phyloP scores from a whole-genome alignment of 2,329 filamentous ascomycete genomes.

The Monilinia laxa region DNA sequence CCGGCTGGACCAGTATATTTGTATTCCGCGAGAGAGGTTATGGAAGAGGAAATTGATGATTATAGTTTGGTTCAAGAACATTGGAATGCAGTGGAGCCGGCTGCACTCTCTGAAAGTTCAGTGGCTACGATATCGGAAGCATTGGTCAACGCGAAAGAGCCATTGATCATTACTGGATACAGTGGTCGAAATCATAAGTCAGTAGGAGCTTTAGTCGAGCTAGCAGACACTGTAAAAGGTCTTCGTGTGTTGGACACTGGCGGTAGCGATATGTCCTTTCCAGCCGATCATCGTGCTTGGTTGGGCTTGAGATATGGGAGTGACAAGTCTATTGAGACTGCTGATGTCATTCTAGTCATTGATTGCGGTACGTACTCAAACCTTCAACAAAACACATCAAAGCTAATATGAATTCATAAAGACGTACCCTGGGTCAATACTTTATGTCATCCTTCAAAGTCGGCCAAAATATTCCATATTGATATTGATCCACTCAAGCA shows the following conservation, averaged over 20 bases:
- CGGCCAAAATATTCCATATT: slow-evolving; percentile 60
- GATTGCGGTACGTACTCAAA: slow-evolving; percentile 56
- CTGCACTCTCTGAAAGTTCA: slow-evolving; percentile 54
- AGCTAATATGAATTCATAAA: slow-evolving; percentile 16
- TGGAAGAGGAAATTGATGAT: slow-evolving; percentile 68
- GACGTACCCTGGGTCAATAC: slow-evolving; percentile 95
- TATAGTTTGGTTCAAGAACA: slow-evolving; percentile 57
- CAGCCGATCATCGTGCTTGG: slow-evolving; percentile 65
- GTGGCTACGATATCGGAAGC: slow-evolving; percentile 58
- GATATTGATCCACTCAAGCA: slow-evolving; percentile 67
- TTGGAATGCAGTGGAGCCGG: slow-evolving; percentile 61
- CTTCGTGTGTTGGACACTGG: slow-evolving; percentile 73
- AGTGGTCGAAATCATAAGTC: slow-evolving; percentile 65
- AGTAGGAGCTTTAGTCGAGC: slow-evolving; percentile 60
- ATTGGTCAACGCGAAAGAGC: slow-evolving; percentile 62
- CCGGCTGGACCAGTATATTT: slow-evolving; percentile 71
- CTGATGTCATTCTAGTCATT: slow-evolving; percentile 81
- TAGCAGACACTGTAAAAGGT: slow-evolving; percentile 67
- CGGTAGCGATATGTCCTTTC: slow-evolving; percentile 80
- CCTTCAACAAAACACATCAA: background rate
- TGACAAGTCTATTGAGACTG: slow-evolving; percentile 69
- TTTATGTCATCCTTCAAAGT: slow-evolving; percentile 55
- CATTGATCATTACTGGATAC: slow-evolving; percentile 70
- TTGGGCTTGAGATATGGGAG: slow-evolving; percentile 71
- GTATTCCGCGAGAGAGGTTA: slow-evolving; percentile 63